Base-by-base conservation (phyloP, 805 yeast species). In the Sugiyamaella valdiviana region DNA sequence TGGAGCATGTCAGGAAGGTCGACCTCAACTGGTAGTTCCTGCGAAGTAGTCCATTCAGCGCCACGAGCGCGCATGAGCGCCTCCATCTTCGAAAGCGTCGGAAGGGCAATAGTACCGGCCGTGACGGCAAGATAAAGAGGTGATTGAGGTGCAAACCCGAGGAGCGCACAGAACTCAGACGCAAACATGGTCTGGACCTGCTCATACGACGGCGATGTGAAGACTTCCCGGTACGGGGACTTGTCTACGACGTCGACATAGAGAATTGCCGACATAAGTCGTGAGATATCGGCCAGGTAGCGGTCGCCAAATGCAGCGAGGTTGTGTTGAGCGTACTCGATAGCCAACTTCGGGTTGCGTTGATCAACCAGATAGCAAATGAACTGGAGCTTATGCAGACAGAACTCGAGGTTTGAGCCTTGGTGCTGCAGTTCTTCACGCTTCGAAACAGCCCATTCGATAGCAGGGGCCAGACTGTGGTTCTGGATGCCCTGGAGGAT, bases 11-110 rank as follows among this genome's bases (percentile, higher is more conserved):
- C 62, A 1, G 89, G 88, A 17, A 82, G 63, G 24, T 70, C 70
- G 17, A 80, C 74, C 53, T 78, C 84, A 45, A 80, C 79, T 2
- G 86, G 85, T 15, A 82, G 60, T 62, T 83, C 88, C 56, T 77
- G 71, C 26, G 65, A 62, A 0, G 81, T 71, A 1, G 80, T 71
- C 85, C 85, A 80, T 45, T 73, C 77, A 2, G 78, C 63, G 5
- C 65, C 65, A 22, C 66, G 61, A 12, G 62, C 55, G 40, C 59
- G 61, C 64, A 67, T 71, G 29, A 75, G 63, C 36, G 64, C 65
- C 40, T 73, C 70, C 54, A 74, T 74, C 57, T 79, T 80, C 42
- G 75, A 65, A 45, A 78, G 72, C 42, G 62, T 69, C 17, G 82
- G 83, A 43, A 79, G 64, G 4, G 85, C 75, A 12, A 77, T 63